Percentiles rank a stretch among this genome's conserved stretches.
Evolutionary conservation across 2,329 filamentous ascomycete species (phyloP).

Genomic region (Phyllosticta citrichinensis): DNA sequence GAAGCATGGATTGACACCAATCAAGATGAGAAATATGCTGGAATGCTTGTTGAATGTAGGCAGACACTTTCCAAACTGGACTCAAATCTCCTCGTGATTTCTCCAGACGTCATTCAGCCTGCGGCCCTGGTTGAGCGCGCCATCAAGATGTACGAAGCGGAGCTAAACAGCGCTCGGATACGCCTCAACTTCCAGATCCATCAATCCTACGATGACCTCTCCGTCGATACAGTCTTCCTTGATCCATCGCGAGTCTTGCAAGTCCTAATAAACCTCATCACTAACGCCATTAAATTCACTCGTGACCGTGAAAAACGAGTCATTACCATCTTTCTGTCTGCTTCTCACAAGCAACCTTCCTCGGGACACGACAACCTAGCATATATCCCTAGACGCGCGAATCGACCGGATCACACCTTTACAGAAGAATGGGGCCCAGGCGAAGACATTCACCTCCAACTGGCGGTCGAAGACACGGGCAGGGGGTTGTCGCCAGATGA

Average conservation of each 20-base stretch:
- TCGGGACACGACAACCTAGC: conserved; percentile 4
- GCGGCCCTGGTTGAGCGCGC: conserved; percentile 14
- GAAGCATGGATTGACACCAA: too few species aligned
- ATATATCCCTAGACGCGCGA: conserved; percentile 12
- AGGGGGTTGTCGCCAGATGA: conserved; percentile 6
- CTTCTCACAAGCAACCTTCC: conserved; percentile 12
- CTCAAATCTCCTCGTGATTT: conserved; percentile 18
- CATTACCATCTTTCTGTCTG: conserved; percentile 22
- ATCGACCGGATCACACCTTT: conserved; percentile 8
- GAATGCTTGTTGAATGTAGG: not conserved
- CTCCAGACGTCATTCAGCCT: conserved; percentile 15
- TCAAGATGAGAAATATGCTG: too few species aligned
- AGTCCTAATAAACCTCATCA: conserved; percentile 22
- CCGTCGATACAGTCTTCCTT: conserved; percentile 13
- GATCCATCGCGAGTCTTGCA: conserved; percentile 13
- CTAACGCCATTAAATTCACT: conserved; percentile 26
- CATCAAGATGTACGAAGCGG: conserved; percentile 18
- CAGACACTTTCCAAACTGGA: conserved; percentile 8
- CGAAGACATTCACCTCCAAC: conserved; percentile 11
- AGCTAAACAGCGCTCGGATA: conserved; percentile 14
- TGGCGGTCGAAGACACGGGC: conserved; percentile 12
- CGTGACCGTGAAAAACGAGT: conserved; percentile 18
- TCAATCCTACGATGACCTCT: conserved; percentile 10
- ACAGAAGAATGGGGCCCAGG: conserved; percentile 11
- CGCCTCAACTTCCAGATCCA: conserved; percentile 11